Conservation (phyloP, 2,329 filamentous ascomycete species). For the Lasiodiplodia theobromae region DNA sequence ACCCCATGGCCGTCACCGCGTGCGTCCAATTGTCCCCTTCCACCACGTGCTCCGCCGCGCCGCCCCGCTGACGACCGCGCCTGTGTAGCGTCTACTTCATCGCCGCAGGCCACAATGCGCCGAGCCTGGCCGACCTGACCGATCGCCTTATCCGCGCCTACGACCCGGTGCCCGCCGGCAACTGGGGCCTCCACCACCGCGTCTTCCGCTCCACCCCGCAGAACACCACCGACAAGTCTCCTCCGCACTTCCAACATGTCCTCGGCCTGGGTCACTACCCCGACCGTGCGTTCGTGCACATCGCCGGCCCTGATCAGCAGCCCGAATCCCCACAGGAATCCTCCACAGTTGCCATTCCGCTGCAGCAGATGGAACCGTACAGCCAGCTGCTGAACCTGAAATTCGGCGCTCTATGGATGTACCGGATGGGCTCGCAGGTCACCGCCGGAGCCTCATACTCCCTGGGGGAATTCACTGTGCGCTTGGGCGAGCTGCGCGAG, state of each 20-base stretch:
- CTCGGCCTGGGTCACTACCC: slow-evolving; percentile 29
- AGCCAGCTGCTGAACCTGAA: slow-evolving; percentile 30
- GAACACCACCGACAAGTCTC: slow-evolving; percentile 29
- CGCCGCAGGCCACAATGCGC: slow-evolving; percentile 37
- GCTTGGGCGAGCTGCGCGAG: slow-evolving; percentile 32
- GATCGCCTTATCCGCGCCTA: slow-evolving; percentile 39
- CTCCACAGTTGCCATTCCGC: slow-evolving; percentile 30
- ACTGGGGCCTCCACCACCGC: slow-evolving; percentile 44
- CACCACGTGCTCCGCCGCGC: neutral
- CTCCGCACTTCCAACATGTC: slow-evolving; percentile 31
- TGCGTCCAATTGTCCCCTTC: neutral
- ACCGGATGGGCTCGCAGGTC: slow-evolving; percentile 25
- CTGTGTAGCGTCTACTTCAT: slow-evolving; percentile 43
- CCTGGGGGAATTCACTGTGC: slow-evolving; percentile 30
- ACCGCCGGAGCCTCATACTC: slow-evolving; percentile 29
- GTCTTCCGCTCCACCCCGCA: slow-evolving; percentile 43
- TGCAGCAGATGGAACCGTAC: slow-evolving; percentile 29
- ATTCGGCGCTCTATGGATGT: slow-evolving; percentile 32
- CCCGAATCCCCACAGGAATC: neutral
- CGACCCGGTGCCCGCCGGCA: slow-evolving; percentile 34
- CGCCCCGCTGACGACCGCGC: neutral
- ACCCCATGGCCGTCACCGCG: slow-evolving; percentile 27
- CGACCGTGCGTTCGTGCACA: slow-evolving; percentile 28
- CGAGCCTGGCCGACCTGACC: slow-evolving; percentile 36
- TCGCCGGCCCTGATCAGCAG: slow-evolving; percentile 9